These are phyloP conservation scores for Diaporthe longicolla DNA, from an alignment of 2,329 filamentous ascomycete species.

Conservation along the genomic window DNA sequence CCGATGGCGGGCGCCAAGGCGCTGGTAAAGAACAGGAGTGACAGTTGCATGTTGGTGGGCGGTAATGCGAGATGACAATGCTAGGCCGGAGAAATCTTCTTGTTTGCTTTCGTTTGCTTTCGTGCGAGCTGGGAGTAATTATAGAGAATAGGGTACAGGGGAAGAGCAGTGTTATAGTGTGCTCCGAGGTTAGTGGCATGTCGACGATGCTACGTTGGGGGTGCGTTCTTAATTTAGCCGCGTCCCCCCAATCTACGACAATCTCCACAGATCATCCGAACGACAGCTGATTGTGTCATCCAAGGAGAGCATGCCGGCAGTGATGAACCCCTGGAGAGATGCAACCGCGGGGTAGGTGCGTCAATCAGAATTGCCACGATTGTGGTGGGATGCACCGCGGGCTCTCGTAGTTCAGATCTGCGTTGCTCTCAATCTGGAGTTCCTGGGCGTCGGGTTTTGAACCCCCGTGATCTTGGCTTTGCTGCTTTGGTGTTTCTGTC, in stretches of 20 bases:
- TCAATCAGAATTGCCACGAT: background rate
- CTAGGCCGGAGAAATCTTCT: background rate
- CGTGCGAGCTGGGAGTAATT: background rate
- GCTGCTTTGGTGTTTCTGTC: background rate
- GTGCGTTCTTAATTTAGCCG: constrained; percentile 19
- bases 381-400: background rate
- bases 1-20: constrained; percentile 48
- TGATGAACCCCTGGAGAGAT: background rate
- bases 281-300: constrained; percentile 14
- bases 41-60: constrained; percentile 49
- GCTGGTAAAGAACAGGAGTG: constrained; percentile 41
- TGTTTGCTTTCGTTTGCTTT: background rate
- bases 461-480: background rate
- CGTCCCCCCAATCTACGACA: constrained; percentile 14
- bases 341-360: background rate
- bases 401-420: background rate
- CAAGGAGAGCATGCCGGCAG: constrained; percentile 2
- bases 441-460: background rate
- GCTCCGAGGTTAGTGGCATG: background rate
- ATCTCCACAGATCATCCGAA: constrained; percentile 5
- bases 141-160: constrained; percentile 2
- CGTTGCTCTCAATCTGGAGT: background rate
- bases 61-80: background rate
- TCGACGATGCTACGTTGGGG: background rate
- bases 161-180: background rate